These are phyloP conservation scores for Coemansia sp. DNA, from an alignment of 192 early-diverging fungal species.

Conservation along the genomic window DNA sequence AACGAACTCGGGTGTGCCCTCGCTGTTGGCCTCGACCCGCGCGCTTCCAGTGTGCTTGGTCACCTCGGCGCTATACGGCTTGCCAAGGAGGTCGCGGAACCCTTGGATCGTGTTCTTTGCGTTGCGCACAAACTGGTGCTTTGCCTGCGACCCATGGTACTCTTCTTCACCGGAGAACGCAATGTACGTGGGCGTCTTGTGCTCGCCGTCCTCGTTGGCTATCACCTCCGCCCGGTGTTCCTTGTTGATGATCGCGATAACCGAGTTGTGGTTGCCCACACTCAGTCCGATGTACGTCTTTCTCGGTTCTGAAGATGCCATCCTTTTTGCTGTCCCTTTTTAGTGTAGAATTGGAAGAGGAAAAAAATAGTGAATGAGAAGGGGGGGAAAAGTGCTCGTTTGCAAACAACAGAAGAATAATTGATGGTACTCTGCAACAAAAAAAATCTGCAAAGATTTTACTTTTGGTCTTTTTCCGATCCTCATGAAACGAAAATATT, in stretches of 20 bases:
- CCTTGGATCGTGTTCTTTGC: constrained; percentile 86
- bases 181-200: constrained; percentile 90
- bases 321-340: not conserved
- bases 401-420: no score
- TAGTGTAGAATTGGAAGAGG: not conserved
- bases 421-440: not conserved
- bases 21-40: constrained; percentile 60
- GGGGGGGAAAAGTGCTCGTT: not conserved
- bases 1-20: constrained; percentile 62
- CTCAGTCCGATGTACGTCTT: constrained; percentile 72
- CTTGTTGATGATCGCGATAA: constrained; percentile 82
- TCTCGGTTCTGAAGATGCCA: constrained; percentile 7
- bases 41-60: constrained; percentile 51
- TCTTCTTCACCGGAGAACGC: constrained; percentile 91
- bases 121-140: constrained; percentile 83
- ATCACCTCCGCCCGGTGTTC: constrained; percentile 75
- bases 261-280: constrained; percentile 82
- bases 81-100: constrained; percentile 83
- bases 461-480: not conserved
- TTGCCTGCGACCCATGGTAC: constrained; percentile 74
- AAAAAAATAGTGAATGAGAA: not conserved
- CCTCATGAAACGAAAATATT: not conserved
- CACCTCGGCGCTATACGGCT: constrained; percentile 34
- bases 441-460: not conserved
- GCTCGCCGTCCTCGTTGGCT: constrained; percentile 98